Evolutionary conservation across 192 early-diverging fungal genomes (phyloP), one percentile per base, ranked within the genome.

Genomic region (Coemansia sp.): DNA sequence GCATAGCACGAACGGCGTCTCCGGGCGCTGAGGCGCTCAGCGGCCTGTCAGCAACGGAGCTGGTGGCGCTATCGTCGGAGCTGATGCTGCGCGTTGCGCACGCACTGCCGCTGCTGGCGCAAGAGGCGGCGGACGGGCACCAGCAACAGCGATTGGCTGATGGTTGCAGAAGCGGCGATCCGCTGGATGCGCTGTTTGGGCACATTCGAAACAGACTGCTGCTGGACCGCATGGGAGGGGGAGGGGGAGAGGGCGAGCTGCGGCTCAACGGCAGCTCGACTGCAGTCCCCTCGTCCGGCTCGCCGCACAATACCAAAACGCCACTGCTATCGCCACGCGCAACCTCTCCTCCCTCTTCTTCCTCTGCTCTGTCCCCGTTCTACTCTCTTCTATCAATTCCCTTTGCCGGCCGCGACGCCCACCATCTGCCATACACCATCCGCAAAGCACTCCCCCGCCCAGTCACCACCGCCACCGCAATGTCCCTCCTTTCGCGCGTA

Each of bases 21-120:
- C 60, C 71, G 18, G 60, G 58, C 16, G 65, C 38, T 49, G 66
- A 73, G 48, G 60, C 49, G n/a, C 67, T 38, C 35, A 75, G 76
- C 15, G 59, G 73, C 11, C 59, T 83, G 66, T 63, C 71, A 10
- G 75, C 74, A 9, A 63, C 75, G 10, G 75, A 83, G 75, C 71
- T 77, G 16, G 70, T 83, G 5, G 80, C 80, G 45, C 66, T 83
- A 66, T 77, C 80, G 51, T 76, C 80, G 14, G 75, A 74, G 68
- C 80, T 83, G 59, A 71, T 77, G 56, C 75, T 70, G 26, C 75
- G 80, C 4, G 80, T 83, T 36, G 80, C 80, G 6, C 51, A 53
- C 7, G 75, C 76, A 48, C 61, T 83, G 68, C 80, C 80, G 2
- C 44, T 58, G 64, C 64, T 81, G 38, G 78, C 78, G 24, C 38